A percentile compares a stretch with the other conserved stretches of the same genome.
Conservation (phyloP, 306 rosid species). For the Casuarina cunninghamiana region DNA sequence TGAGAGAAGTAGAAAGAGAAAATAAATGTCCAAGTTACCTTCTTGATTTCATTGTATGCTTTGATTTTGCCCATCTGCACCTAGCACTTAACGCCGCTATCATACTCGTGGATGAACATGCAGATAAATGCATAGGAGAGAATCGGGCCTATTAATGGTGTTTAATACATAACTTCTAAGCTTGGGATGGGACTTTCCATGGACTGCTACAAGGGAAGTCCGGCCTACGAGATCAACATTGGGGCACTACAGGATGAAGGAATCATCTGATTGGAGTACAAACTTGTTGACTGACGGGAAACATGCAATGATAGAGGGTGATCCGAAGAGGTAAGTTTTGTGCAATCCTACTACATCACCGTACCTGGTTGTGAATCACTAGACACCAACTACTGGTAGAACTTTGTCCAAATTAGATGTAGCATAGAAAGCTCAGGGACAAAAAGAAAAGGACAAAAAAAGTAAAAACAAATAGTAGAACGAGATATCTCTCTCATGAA, state of each 20-base stretch:
- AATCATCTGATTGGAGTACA: conserved; percentile 14
- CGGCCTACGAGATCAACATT: conserved; percentile 14
- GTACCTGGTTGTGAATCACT: conserved; percentile 7
- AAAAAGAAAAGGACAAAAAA: too few species aligned
- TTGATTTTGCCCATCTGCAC: conserved; percentile 23
- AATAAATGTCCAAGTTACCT: background rate
- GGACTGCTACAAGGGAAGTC: conserved; percentile 24
- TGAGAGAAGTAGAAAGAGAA: background rate
- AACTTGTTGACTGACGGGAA: conserved; percentile 26
- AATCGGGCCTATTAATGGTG: conserved; percentile 17
- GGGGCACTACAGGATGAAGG: conserved; percentile 21
- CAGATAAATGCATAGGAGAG: conserved; percentile 23
- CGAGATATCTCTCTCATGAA: too few species aligned
- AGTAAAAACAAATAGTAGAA: too few species aligned
- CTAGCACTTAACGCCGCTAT: conserved; percentile 19
- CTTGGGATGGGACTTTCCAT: conserved; percentile 28
- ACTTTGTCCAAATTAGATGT: too few species aligned
- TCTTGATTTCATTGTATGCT: conserved; percentile 17
- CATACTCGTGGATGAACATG: conserved; percentile 26
- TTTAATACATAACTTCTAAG: conserved; percentile 10
- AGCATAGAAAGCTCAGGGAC: too few species aligned
- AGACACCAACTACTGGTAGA: background rate
- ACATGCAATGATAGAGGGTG: conserved; percentile 35
- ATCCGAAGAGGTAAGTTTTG: conserved; percentile 32
- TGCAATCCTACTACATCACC: conserved; percentile 38